Percentiles rank a stretch among this genome's conserved stretches.
These are phyloP conservation scores for Fusarium humuli DNA, from an alignment of 2,329 filamentous ascomycete genomes.

Conservation along the genomic window DNA sequence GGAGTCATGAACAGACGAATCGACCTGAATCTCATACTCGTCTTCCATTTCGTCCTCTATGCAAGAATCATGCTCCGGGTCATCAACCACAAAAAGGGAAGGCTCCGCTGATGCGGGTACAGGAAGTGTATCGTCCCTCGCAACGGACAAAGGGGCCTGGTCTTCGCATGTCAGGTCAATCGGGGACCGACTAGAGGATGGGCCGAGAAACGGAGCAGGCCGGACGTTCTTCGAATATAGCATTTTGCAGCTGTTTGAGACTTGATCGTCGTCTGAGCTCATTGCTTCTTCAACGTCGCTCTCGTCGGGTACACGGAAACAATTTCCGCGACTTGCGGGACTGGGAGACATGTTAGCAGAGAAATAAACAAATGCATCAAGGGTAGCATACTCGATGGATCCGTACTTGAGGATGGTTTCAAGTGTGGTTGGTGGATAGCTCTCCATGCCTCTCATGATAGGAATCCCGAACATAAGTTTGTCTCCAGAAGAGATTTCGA, in stretches of 20 bases:
- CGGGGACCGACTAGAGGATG: constrained; percentile 14
- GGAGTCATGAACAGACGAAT: not conserved
- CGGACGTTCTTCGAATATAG: constrained; percentile 47
- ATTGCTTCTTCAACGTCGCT: constrained; percentile 51
- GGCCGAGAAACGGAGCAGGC: constrained; percentile 31
- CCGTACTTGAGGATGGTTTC: constrained; percentile 50
- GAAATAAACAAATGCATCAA: not conserved
- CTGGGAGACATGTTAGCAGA: constrained; percentile 41
- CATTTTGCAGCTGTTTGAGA: constrained; percentile 45
- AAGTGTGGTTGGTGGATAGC: constrained; percentile 55
- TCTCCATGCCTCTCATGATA: constrained; percentile 51
- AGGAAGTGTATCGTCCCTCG: constrained; percentile 19
- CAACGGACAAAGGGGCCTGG: constrained; percentile 25
- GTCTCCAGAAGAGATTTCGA: constrained; percentile 47
- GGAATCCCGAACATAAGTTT: constrained; percentile 52
- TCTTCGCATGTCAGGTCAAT: constrained; percentile 44
- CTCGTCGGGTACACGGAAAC: constrained; percentile 59
- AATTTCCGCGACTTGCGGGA: constrained; percentile 44
- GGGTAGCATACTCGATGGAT: constrained; percentile 36
- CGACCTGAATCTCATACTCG: not conserved
- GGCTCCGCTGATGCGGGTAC: not conserved
- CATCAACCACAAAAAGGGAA: not conserved
- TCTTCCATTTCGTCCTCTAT: not conserved
- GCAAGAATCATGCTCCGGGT: not conserved
- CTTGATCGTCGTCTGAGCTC: constrained; percentile 46